phyloP scores from a whole-genome alignment of 768 basidiomycete genomes.

The Kwoniella europaea region DNA sequence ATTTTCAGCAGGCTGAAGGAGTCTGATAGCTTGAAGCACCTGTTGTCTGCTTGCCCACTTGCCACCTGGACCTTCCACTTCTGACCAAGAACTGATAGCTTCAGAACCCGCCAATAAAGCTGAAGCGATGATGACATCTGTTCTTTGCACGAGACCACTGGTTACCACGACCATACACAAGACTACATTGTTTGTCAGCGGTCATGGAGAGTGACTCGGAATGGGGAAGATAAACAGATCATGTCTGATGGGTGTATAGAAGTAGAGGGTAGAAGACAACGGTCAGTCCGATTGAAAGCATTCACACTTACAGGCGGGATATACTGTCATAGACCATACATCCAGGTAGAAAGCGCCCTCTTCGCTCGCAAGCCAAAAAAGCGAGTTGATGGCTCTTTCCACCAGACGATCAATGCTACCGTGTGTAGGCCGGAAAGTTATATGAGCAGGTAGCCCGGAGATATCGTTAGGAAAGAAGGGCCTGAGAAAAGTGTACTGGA shows the following conservation, averaged over 20 bases:
- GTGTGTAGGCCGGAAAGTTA: conserved; percentile 2
- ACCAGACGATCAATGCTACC: conserved; percentile 7
- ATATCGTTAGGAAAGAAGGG: not conserved
- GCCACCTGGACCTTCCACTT: conserved; percentile 7
- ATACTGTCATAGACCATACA: conserved; percentile 7
- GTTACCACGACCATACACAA: conserved; percentile 2
- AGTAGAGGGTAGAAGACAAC: too few species aligned
- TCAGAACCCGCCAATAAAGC: not conserved
- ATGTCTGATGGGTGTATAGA: too few species aligned
- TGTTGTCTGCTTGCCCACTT: conserved; percentile 4
- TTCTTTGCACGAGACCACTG: not conserved
- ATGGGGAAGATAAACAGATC: too few species aligned
- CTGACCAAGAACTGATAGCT: conserved; percentile 2
- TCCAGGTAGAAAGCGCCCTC: conserved; percentile 5
- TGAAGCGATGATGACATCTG: conserved; percentile 2
- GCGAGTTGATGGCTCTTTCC: conserved; percentile 4
- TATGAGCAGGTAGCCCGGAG: conserved; percentile 6
- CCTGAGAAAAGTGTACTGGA: conserved; percentile 1
- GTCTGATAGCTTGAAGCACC: not conserved
- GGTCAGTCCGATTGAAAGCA: not conserved
- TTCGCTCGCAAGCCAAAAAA: conserved; percentile 3
- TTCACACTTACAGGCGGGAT: conserved; percentile 5
- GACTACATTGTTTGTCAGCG: conserved; percentile 2
- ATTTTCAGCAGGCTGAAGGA: not conserved
- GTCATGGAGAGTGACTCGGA: too few species aligned